Base-by-base conservation (phyloP, 257 asterid species). In the Pogostemon cablin region DNA sequence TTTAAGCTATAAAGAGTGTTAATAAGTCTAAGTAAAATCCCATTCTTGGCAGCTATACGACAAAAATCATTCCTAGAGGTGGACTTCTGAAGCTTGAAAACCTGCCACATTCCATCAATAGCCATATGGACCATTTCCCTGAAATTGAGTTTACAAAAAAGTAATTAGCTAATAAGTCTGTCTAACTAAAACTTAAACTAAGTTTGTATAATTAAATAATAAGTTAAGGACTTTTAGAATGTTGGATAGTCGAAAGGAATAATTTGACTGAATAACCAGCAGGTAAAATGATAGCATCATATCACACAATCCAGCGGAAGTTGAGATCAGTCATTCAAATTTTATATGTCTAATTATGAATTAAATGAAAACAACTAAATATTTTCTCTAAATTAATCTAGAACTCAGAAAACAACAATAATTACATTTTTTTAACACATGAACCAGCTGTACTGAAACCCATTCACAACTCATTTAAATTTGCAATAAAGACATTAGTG, bases 91-190 rank as follows among this genome's bases (percentile, higher is more conserved):
- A 95, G 98, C 87, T 91, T 95, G 87, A 95, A 90, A 66, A 95
- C 93, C 86, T 95, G 98, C 99, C 98, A 95, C 96, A 89, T 89
- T 82, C 96, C 98, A 86, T 95, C 99, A 67, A 95, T 91, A 79
- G 99, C 98, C 85, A 95, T 87, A 83, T 91, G 99, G 82, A 95
- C 96, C 97, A 95, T 90, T 85, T 91, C 97, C 91, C 99, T 95
- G 90, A 67, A 84, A 69, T 64, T 62, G 64, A 71, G 70, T 53
- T 82, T 72, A 76, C 41, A 73, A 64, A 9, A 53, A 39, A 11
- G 20, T 34, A 83, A 67, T 83, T 63, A 42, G 82, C 76, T 9
- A 17, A 65, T 59, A 75, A 66, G 38, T 12, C 9, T n/a, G 42
- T 15, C 1, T 38, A 47, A 61, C 34, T 7, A 37, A 59, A 72